Evolutionary conservation across 2,329 filamentous ascomycete species (phyloP), one percentile per base, ranked within the genome.

Genomic region (Bipolaris sorokiniana): DNA sequence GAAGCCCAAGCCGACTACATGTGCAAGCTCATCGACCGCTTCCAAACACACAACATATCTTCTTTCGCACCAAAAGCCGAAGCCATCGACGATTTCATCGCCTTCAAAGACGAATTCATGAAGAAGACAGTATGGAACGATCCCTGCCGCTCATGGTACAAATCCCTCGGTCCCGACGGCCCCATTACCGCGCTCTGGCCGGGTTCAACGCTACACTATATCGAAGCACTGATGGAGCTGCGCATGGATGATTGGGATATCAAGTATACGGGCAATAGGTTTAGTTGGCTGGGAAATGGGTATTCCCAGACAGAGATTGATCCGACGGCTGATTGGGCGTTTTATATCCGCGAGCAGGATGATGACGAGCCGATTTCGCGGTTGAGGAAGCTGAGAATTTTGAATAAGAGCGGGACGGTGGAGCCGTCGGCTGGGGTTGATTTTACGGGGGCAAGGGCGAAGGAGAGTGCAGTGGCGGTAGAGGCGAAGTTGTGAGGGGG

Each of bases 1-100:
- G 72, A 83, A 61, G 74, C 76, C 49, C 77, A 82, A 56, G 79
- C 78, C 3, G 81, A 84, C 61, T 84, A 82, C 71, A 78, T 83
- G 60, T 77, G 79, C 61, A 79, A 81, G 60, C 66, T 83, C 37
- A 78, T 85, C 56, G 78, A 83, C 68, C 78, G 80, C 37, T 81
- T 78, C 62, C 79, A 83, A 66, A 81, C 78, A 2, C 74, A 82
- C 65, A 78, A 81, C 66, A 80, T 84, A 52, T 66, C 69, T 5
- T 72, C 77, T 4, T 78, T 72, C 16, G 67, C 77, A 7, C 78
- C 83, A 10, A 82, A 82, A 63, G 65, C 72, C 0, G 77, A 77
- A 16, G 81, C 68, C 2, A 79, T 84, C 7, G 69, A 72, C 10
- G 84, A 85, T 58, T 86, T 86, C 68, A 77, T 81, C 54, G 72